Conservation (phyloP, 2,329 filamentous ascomycete species). For the Aspergillus sergii region DNA sequence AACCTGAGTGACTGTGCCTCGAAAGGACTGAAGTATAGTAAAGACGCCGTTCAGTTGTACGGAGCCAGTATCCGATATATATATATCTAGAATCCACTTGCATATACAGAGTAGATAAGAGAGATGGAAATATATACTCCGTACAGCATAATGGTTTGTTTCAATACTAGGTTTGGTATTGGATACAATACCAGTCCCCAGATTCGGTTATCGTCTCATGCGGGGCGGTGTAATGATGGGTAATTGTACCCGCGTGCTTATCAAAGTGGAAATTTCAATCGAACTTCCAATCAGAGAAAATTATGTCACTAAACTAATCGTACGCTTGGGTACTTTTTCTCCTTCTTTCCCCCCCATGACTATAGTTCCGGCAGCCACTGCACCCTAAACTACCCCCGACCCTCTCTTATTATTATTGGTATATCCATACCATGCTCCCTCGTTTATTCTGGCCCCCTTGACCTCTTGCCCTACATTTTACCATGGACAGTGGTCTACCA, state of each 20-base stretch:
- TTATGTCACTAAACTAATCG: constrained; percentile 1
- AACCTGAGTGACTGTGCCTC: neutral
- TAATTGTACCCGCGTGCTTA: constrained; percentile 5
- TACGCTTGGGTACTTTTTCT: neutral
- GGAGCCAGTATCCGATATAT: neutral
- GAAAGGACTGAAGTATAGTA: neutral
- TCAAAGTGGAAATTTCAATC: constrained; percentile 1
- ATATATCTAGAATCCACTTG: neutral
- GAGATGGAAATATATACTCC: neutral
- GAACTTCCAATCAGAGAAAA: neutral
- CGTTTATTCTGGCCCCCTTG: constrained; percentile 27
- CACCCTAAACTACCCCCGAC: constrained; percentile 14
- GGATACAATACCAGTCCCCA: neutral
- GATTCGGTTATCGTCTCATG: neutral
- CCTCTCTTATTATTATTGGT: constrained; percentile 3
- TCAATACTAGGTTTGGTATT: neutral
- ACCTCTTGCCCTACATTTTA: constrained; percentile 18
- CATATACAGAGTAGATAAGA: neutral
- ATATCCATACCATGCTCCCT: constrained; percentile 29
- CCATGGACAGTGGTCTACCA: constrained; percentile 33
- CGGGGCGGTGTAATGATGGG: constrained; percentile 1
- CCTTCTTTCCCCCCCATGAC: neutral
- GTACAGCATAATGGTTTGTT: too few species aligned
- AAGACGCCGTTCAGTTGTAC: neutral
- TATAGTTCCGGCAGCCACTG: neutral